Evolutionary conservation across 2,329 filamentous ascomycete genomes (phyloP).

Genomic region (Madurella mycetomatis): DNA sequence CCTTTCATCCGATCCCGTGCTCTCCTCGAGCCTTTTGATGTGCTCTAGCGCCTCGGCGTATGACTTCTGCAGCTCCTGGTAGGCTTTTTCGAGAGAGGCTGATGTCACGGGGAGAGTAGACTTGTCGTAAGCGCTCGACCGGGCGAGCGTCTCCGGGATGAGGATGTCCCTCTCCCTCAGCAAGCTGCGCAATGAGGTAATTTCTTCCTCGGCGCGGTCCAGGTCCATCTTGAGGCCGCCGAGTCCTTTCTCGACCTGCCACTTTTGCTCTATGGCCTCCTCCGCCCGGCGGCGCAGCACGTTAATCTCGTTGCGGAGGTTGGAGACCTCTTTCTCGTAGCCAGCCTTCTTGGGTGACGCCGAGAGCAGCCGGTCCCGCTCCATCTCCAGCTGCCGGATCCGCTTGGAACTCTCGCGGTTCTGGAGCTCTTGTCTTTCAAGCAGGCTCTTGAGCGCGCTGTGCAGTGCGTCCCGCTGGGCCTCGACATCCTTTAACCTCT

Average conservation of each 20-base stretch:
- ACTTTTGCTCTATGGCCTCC: conserved; percentile 92
- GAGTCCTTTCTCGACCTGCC: conserved; percentile 88
- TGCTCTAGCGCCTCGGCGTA: conserved; percentile 63
- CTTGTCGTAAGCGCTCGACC: conserved; percentile 34
- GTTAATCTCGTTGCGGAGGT: conserved; percentile 78
- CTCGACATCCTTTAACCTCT: conserved; percentile 87
- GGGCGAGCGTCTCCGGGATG: conserved; percentile 57
- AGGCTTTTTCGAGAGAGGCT: conserved; percentile 67
- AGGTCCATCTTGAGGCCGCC: conserved; percentile 92
- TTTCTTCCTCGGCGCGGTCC: conserved; percentile 91
- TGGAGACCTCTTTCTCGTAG: conserved; percentile 78
- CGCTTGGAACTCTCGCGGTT: conserved; percentile 79
- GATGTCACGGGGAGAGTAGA: conserved; percentile 55
- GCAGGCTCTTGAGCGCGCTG: conserved; percentile 74
- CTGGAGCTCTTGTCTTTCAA: conserved; percentile 81
- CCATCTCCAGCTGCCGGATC: conserved; percentile 69
- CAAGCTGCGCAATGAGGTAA: conserved; percentile 71
- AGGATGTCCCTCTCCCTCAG: conserved; percentile 79
- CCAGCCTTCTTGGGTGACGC: conserved; percentile 68
- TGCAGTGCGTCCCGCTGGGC: conserved; percentile 91
- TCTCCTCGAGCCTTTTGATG: conserved; percentile 58
- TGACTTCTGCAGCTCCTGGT: conserved; percentile 68
- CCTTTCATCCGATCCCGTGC: conserved; percentile 46
- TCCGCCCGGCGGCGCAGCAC: conserved; percentile 81
- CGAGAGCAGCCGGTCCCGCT: conserved; percentile 69